These are phyloP conservation scores for Candida tibetensis DNA, from an alignment of 805 yeast genomes.

Conservation along the genomic window DNA sequence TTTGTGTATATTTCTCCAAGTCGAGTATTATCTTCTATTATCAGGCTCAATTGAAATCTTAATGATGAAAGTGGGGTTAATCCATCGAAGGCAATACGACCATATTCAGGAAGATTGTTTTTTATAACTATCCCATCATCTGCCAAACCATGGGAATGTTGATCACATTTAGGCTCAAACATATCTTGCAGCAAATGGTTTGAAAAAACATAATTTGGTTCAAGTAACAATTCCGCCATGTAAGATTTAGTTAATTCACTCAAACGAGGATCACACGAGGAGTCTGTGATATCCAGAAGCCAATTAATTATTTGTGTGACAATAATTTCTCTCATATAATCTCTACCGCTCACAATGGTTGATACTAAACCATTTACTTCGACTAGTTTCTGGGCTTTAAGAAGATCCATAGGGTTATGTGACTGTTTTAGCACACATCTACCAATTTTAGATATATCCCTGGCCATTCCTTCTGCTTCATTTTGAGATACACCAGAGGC, in stretches of 20 bases:
- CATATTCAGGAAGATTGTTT: not conserved
- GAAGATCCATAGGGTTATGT: slow-evolving; percentile 16
- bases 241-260: not conserved
- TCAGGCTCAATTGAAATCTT: not conserved
- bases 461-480: slow-evolving; percentile 37
- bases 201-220: not conserved
- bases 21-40: not conserved
- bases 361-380: slow-evolving; percentile 54
- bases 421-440: slow-evolving; percentile 45
- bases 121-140: not conserved
- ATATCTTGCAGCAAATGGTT: not conserved
- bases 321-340: slow-evolving; percentile 48
- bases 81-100: not conserved
- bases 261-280: not conserved
- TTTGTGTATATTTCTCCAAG: slow-evolving; percentile 5
- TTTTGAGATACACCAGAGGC: slow-evolving; percentile 25
- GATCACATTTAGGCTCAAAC: not conserved
- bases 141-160: not conserved
- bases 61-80: not conserved
- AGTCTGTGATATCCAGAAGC: slow-evolving; percentile 27
- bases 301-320: slow-evolving; percentile 48
- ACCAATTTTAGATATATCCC: slow-evolving; percentile 49
- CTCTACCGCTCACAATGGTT: slow-evolving; percentile 50
- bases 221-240: slow-evolving; percentile 1
- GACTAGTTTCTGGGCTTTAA: slow-evolving; percentile 36